Percentiles rank a stretch among this genome's conserved stretches.
Evolutionary conservation across 352 stramenopile genomes (phyloP).

Genomic region (Pythium phragmitis): DNA sequence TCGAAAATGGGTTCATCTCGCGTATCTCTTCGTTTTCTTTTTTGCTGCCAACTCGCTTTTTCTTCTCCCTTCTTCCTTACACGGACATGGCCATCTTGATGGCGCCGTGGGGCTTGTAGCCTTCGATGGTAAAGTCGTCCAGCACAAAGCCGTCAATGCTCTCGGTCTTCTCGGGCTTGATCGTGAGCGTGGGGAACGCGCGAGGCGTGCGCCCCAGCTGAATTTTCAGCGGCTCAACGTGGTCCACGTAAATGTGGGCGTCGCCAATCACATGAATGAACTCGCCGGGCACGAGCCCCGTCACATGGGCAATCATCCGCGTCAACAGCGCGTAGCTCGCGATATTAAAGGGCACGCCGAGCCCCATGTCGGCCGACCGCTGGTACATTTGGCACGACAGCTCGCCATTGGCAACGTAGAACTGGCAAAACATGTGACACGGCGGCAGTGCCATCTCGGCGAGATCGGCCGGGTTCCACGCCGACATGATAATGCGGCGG

Average conservation of each 20-base stretch:
- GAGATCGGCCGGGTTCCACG: conserved; percentile 98
- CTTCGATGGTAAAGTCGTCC: conserved; percentile 95
- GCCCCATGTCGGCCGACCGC: conserved; percentile 98
- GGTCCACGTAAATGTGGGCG: conserved; percentile 99
- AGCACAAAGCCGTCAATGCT: conserved; percentile 96
- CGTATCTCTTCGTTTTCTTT: background rate
- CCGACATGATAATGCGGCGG: conserved; percentile 97
- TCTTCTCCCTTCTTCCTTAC: conserved; percentile 22
- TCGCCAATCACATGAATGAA: conserved; percentile 99
- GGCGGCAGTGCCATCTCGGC: conserved; percentile 97
- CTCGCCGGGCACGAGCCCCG: conserved; percentile 92
- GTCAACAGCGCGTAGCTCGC: conserved; percentile 98
- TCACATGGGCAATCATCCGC: conserved; percentile 95
- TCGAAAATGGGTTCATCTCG: no score
- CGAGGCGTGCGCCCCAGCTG: conserved; percentile 93
- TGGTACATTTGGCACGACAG: conserved; percentile 98
- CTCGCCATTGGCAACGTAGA: conserved; percentile 85
- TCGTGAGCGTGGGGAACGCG: conserved; percentile 93
- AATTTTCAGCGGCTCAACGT: conserved; percentile 96
- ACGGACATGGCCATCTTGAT: conserved; percentile 99
- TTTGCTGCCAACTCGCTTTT: background rate
- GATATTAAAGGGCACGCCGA: conserved; percentile 99
- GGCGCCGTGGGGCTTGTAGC: conserved; percentile 94
- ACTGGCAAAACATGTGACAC: conserved; percentile 99
- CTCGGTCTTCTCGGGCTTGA: conserved; percentile 86